Percentiles rank a stretch among this genome's conserved stretches.
Evolutionary conservation across 371 early-diverging fungal species (phyloP).

Genomic region (Choanephora cucurbitarum): DNA sequence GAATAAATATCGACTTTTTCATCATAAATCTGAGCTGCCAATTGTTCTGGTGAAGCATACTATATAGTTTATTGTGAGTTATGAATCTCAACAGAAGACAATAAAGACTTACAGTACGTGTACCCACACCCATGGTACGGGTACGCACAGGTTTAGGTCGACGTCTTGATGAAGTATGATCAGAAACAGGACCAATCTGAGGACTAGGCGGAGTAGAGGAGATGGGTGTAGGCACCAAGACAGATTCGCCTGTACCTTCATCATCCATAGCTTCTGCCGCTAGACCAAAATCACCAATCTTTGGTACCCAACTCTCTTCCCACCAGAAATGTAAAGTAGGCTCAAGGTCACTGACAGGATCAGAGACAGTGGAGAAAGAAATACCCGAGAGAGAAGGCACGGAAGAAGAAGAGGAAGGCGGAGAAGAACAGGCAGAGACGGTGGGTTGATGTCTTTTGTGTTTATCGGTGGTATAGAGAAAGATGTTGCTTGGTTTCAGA

Average conservation of each 20-base stretch:
- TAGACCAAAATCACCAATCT: constrained; percentile 90
- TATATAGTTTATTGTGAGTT: constrained; percentile 23
- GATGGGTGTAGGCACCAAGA: constrained; percentile 16
- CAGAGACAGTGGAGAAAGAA: neutral
- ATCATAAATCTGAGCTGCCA: constrained; percentile 62
- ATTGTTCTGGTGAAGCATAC: constrained; percentile 95
- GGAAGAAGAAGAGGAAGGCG: no score
- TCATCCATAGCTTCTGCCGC: constrained; percentile 55
- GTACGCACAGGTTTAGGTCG: constrained; percentile 13
- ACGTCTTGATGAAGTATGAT: neutral
- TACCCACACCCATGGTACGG: constrained; percentile 69
- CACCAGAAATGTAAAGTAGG: constrained; percentile 14
- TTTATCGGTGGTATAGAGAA: constrained; percentile 22
- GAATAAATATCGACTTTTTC: constrained; percentile 74
- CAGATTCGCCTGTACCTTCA: constrained; percentile 1
- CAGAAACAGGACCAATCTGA: neutral
- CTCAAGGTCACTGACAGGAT: constrained; percentile 24
- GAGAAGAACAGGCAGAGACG: neutral
- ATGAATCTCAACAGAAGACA: neutral
- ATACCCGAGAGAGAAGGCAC: no score
- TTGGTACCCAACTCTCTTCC: constrained; percentile 63
- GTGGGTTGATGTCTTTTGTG: neutral
- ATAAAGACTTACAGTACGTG: constrained; percentile 60
- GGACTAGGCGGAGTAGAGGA: constrained; percentile 16
- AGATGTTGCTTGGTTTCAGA: constrained; percentile 80